These are phyloP conservation scores for Fusarium algeriense DNA, from an alignment of 2,329 filamentous ascomycete genomes.

Conservation along the genomic window DNA sequence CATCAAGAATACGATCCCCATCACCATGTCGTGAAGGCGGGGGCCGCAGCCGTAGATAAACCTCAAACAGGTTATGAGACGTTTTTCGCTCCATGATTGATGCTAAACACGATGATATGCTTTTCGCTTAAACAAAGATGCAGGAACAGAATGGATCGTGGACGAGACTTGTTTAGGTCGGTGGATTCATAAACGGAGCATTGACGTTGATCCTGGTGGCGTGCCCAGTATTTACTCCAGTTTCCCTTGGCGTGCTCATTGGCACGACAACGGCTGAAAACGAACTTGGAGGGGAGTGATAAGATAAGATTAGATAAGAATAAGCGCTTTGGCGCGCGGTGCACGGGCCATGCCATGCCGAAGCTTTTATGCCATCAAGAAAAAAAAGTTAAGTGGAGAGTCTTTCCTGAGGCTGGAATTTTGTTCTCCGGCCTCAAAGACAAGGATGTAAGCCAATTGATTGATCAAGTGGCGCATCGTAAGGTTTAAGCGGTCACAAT, in stretches of 20 bases:
- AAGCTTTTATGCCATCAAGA: conserved; percentile 1
- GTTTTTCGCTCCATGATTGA: conserved; percentile 56
- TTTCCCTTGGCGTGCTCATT: conserved; percentile 22
- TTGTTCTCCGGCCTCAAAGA: conserved; percentile 8
- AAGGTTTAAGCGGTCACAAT: conserved; percentile 27
- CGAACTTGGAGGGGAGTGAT: background rate
- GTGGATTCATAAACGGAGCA: conserved; percentile 43
- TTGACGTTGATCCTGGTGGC: conserved; percentile 27
- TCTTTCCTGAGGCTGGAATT: conserved; percentile 21
- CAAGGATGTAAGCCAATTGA: conserved; percentile 16
- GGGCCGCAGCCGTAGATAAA: conserved; percentile 86
- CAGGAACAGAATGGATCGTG: conserved; percentile 15
- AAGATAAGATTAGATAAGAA: conserved; percentile 33
- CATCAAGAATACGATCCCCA: conserved; percentile 79
- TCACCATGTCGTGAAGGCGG: conserved; percentile 63
- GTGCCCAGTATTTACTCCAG: conserved; percentile 26
- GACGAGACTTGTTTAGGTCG: conserved; percentile 19
- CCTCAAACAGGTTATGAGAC: conserved; percentile 80
- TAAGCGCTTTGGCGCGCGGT: conserved; percentile 29
- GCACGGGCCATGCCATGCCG: conserved; percentile 21
- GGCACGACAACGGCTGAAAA: conserved; percentile 38
- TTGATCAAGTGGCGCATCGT: conserved; percentile 29
- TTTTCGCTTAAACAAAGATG: conserved; percentile 24
- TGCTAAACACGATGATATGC: conserved; percentile 3
- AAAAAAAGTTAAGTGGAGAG: conserved; percentile 17